Base-by-base conservation (phyloP, 208 protist species). In the Leptomonas seymouri region DNA sequence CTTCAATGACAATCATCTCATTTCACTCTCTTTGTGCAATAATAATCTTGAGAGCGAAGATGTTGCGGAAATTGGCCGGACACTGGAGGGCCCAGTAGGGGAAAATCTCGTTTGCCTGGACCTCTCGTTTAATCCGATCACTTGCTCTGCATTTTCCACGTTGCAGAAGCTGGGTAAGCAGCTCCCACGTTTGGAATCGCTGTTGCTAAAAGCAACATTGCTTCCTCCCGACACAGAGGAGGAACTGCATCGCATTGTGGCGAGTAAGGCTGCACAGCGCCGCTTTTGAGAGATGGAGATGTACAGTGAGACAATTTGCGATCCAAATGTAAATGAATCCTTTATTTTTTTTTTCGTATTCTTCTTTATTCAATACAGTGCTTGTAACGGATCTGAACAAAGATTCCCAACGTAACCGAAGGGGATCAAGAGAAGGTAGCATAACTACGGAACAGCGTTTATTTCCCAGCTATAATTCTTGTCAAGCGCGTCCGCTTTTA, bases 11-110 rank as follows among this genome's bases (percentile, higher is more conserved):
- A 61, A 59, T 18, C 34, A 77, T 27, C 59, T 82, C 16, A 27
- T 61, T 25, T 78, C 70, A 28, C 76, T 88, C 25, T 78, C 73
- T 31, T 7, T 88, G 18, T 80, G 79, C 42, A 79, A 84, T 34
- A 88, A 88, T 55, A 81, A 74, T 23, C 57, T 88, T 15, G 82
- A 88, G 62, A 88, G 79, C 70, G 71, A 78, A 21, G 82, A 88
- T 18, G 53, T 85, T 1, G 30, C 62, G 4, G 62, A 77, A n/a
- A 21, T 88, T 11, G 69, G 76, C 23, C 39, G 58, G 16, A 51
- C 70, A 4, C 61, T 88, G 1, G 28, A 46, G 34, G 78, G 71
- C 0, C 36, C 36, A 16, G 57, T 65, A 15, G 82, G 82, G 3
- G 56, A 27, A 25, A 63, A 72, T 1, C 58, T 88, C 14, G 55